Conservation (phyloP, 768 basidiomycete species). For the Russula vinacea region DNA sequence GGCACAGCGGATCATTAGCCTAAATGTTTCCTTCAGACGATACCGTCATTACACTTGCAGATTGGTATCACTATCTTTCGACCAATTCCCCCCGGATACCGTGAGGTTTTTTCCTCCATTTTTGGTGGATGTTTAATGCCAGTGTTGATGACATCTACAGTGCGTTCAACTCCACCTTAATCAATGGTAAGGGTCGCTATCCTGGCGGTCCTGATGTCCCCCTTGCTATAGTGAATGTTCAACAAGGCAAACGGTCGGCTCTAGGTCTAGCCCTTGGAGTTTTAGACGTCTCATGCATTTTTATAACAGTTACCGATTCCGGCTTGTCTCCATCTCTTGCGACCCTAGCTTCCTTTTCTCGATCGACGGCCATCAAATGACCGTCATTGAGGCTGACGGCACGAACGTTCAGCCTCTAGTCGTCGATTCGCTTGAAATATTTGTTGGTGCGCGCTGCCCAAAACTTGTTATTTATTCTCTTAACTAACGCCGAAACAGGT, state of each 20-base stretch:
- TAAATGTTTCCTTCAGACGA: constrained; percentile 35
- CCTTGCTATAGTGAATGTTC: constrained; percentile 26
- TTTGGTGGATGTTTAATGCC: accelerated
- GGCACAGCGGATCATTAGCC: neutral
- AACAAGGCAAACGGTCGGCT: constrained; percentile 17
- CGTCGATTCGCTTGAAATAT: constrained; percentile 45
- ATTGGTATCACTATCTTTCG: constrained; percentile 37
- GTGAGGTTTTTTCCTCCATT: neutral
- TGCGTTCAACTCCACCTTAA: constrained; percentile 40
- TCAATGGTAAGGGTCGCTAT: constrained; percentile 50
- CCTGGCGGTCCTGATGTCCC: constrained; percentile 17
- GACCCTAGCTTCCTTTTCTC: constrained; percentile 43
- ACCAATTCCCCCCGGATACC: neutral
- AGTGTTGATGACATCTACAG: constrained; percentile 5
- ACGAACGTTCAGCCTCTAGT: constrained; percentile 35
- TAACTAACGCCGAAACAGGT: constrained; percentile 5
- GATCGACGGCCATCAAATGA: constrained; percentile 37
- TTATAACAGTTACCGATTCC: neutral
- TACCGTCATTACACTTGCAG: constrained; percentile 49
- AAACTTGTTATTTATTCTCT: neutral
- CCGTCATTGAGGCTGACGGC: constrained; percentile 46
- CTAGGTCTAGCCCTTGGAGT: neutral
- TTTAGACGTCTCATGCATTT: neutral
- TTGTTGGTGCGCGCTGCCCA: constrained; percentile 35
- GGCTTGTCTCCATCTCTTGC: constrained; percentile 46